Percentiles rank a stretch among this genome's conserved stretches.
phyloP scores from a whole-genome alignment of 371 early-diverging fungal species.

The Apophysomyces ossiformis region DNA sequence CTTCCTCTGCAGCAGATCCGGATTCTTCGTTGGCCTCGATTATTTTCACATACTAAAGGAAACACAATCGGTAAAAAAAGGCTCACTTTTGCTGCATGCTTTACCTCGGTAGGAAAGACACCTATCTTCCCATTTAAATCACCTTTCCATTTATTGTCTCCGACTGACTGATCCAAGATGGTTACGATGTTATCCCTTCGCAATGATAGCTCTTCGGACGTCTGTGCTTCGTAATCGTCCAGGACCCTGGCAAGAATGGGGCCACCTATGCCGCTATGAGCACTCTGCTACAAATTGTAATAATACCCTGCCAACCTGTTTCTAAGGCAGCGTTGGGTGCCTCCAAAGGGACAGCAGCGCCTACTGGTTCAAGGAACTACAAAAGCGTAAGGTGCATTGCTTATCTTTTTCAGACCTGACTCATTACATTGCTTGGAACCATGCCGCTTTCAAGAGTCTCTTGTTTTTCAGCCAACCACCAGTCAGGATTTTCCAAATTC shows the following conservation, averaged over 20 bases:
- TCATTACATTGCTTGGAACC: conserved; percentile 66
- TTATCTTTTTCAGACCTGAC: neutral
- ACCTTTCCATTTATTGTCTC: conserved; percentile 71
- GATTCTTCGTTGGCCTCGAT: conserved; percentile 29
- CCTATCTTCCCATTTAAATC: conserved; percentile 66
- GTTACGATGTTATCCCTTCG: conserved; percentile 67
- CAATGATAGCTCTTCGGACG: conserved; percentile 66
- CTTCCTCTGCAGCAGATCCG: conserved; percentile 4
- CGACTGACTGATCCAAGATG: conserved; percentile 52
- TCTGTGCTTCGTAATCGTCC: conserved; percentile 66
- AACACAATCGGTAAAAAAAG: neutral
- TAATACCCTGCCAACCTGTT: neutral
- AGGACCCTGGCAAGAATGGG: conserved; percentile 54
- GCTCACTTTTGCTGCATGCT: neutral
- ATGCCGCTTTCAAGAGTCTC: conserved; percentile 54
- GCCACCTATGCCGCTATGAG: conserved; percentile 3
- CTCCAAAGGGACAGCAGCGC: neutral
- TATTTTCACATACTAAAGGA: conserved; percentile 48
- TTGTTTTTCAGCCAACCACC: conserved; percentile 64
- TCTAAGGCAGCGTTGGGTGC: neutral
- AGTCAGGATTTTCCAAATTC: conserved; percentile 52
- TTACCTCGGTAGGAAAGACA: conserved; percentile 64
- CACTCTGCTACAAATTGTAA: neutral
- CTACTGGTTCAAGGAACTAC: neutral
- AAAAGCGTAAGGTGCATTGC: neutral